Percentiles rank a stretch among this genome's conserved stretches.
phyloP scores from a whole-genome alignment of 2,329 filamentous ascomycete genomes.

The Xylariaceae sp. region DNA sequence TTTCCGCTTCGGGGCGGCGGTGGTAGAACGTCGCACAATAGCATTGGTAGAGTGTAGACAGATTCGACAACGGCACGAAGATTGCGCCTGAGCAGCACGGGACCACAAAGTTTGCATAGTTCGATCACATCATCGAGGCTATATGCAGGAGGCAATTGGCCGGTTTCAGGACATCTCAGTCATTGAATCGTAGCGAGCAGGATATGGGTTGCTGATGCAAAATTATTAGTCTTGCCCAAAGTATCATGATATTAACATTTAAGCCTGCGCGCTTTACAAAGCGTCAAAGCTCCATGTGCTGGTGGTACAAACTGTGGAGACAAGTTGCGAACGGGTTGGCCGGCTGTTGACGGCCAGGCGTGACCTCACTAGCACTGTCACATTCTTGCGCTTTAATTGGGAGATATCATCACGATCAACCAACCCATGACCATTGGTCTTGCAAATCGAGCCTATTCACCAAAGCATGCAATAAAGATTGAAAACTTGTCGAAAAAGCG shows the following conservation, averaged over 20 bases:
- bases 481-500: background rate
- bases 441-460: background rate
- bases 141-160: slow-evolving; percentile 4
- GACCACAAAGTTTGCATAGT: slow-evolving; percentile 74
- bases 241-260: no score
- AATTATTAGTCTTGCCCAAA: no score
- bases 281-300: no score
- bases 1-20: slow-evolving; percentile 55
- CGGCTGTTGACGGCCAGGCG: background rate
- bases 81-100: slow-evolving; percentile 65
- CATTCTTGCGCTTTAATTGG: no score
- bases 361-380: background rate
- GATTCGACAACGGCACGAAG: slow-evolving; percentile 66
- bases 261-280: no score
- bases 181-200: slow-evolving; percentile 19
- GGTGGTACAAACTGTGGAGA: slow-evolving; percentile 1
- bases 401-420: no score
- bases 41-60: slow-evolving; percentile 59
- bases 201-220: background rate
- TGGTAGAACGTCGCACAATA: slow-evolving; percentile 57
- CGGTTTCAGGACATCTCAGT: slow-evolving; percentile 12
- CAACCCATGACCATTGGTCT: no score
- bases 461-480: slow-evolving; percentile 1
- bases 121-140: slow-evolving; percentile 39
- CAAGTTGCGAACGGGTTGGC: background rate